Conservation (phyloP, 2,329 filamentous ascomycete species). For the Trichoderma koningii region DNA sequence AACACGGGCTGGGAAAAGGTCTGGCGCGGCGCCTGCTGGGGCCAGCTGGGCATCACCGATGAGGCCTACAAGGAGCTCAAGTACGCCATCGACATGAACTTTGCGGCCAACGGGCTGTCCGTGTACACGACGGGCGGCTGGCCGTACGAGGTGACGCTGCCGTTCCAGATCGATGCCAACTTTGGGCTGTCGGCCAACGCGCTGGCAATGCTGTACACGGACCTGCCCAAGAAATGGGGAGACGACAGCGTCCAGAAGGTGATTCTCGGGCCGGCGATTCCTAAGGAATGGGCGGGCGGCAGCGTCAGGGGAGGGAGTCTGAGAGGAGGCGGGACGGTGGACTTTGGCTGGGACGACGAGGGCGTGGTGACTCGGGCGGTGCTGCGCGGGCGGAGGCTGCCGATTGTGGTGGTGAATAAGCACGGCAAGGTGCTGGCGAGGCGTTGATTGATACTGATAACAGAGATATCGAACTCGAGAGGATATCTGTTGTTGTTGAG, state of each 20-base stretch:
- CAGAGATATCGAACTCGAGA: not conserved
- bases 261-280: conserved; percentile 24
- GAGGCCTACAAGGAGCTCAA: conserved; percentile 51
- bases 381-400: conserved; percentile 14
- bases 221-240: conserved; percentile 17
- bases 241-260: conserved; percentile 20
- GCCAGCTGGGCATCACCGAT: conserved; percentile 53
- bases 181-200: conserved; percentile 31
- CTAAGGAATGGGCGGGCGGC: conserved; percentile 25
- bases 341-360: conserved; percentile 26
- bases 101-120: conserved; percentile 36
- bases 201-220: conserved; percentile 23
- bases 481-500: not conserved
- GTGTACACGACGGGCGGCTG: conserved; percentile 19
- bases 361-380: conserved; percentile 15
- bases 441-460: not conserved
- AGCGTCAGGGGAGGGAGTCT: conserved; percentile 21
- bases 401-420: conserved; percentile 19
- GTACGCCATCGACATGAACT: conserved; percentile 52
- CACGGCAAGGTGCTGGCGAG: conserved; percentile 20
- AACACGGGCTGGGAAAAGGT: conserved; percentile 62
- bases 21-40: conserved; percentile 60
- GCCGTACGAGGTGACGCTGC: conserved; percentile 26
- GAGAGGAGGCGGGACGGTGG: conserved; percentile 26
- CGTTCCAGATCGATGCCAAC: conserved; percentile 39